Evolutionary conservation across 805 yeast genomes (phyloP), one percentile per base, ranked within the genome.

Genomic region (Kodamaea kakaduensis): DNA sequence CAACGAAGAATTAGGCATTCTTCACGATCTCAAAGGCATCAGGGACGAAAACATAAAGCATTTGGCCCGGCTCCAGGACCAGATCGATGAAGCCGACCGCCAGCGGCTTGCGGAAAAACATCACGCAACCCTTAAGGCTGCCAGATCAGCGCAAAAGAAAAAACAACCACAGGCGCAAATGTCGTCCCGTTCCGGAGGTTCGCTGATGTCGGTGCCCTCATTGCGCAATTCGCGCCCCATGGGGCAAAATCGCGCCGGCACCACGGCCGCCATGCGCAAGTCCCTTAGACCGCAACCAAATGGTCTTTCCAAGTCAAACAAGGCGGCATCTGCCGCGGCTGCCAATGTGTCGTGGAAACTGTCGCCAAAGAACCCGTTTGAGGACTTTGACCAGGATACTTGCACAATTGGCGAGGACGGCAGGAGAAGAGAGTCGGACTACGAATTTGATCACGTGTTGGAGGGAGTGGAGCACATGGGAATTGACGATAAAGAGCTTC

Each of bases 31-130:
- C 32, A 55, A 54, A 43, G 52, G 47, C 3, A 64, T 67, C 18
- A 47, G 71, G 9, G 72, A 67, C 42, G 65, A 67, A 40, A 67
- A 67, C 43, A 64, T 65, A 17, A 62, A 58, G 42, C 72, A 67
- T 45, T 50, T 67, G 36, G 56, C 64, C 15, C 47, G 72, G 8
- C 59, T 63, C 19, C 73, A 67, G 44, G 47, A 64, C 32, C 52
- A 61, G 32, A 44, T 66, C 36, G 71, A 67, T 34, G 72, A 67
- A 44, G 17, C 46, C n/a, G 49, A 49, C 31, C 43, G 67, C 32
- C 52, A 43, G 43, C 47, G 46, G 32, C 22, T 34, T 23, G 37
- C 27, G 5, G 34, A 27, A 31, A 44, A 14, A 47, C 48, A 31
- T 34, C 45, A 16, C 37, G 46, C 31, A 38, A 41, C 37, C 42